Evolutionary conservation across 2,329 filamentous ascomycete genomes (phyloP).

Genomic region (Lasiodiplodia citricola): DNA sequence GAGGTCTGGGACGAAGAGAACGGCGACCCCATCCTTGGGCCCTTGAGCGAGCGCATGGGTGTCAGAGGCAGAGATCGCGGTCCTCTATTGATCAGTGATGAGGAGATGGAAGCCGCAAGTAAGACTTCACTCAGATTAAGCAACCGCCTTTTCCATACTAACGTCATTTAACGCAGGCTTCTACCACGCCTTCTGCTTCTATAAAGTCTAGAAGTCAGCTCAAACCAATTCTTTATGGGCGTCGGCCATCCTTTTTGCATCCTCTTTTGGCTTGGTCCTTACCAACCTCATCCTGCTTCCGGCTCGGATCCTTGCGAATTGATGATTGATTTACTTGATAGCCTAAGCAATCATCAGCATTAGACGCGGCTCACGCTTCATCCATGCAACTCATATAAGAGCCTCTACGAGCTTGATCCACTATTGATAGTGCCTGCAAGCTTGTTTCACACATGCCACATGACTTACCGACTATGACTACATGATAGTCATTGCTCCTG

Average conservation of each 20-base stretch:
- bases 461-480: too few species aligned
- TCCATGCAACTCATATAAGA: not conserved
- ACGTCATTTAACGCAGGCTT: constrained; percentile 59
- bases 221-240: not conserved
- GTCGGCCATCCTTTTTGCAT: not conserved
- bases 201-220: constrained; percentile 71
- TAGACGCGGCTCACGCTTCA: not conserved
- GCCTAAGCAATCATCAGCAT: not conserved
- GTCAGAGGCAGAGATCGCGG: constrained; percentile 75
- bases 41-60: constrained; percentile 93
- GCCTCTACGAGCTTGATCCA: not conserved
- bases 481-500: too few species aligned
- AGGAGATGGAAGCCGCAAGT: constrained; percentile 90
- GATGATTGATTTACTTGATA: not conserved
- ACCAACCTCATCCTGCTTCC: not conserved
- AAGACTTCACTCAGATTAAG: constrained; percentile 31
- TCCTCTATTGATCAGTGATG: constrained; percentile 72
- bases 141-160: constrained; percentile 24
- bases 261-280: not conserved
- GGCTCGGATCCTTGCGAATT: not conserved
- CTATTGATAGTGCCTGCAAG: too few species aligned
- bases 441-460: too few species aligned
- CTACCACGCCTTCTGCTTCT: constrained; percentile 95
- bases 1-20: constrained; percentile 94
- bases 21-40: constrained; percentile 79